Evolutionary conservation across 768 basidiomycete species (phyloP), one percentile per base, ranked within the genome.

Genomic region (Paxillus ammoniavirescens): DNA sequence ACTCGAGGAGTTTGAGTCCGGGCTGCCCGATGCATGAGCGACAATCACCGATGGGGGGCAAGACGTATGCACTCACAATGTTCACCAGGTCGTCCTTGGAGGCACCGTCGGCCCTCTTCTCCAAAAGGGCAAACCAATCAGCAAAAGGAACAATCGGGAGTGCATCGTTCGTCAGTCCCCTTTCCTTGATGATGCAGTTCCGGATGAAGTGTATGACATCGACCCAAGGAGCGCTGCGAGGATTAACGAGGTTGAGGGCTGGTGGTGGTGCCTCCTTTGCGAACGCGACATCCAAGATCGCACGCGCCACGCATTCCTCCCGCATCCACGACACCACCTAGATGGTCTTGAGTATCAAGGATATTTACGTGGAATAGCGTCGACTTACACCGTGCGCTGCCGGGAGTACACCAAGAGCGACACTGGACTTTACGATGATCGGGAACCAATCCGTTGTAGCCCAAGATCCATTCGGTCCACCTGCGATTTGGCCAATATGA

Each of bases 381-480:
- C 13, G 2, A 61, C 76, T 49, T 56, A 78, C 78, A 17, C 71
- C 70, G 1, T 58, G 49, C 0, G 66, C 61, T n/a, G 55, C 50
- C 7, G 72, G 71, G 5, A 75, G 50, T 14, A 53, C 57, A 45
- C 67, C 68, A 8, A 66, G 58, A 4, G 56, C 50, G 10, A 67
- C n/a, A 43, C 71, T 70, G 0, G 72, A 69, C 49, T 73, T 67
- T 14, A 76, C 66, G 4, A 80, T 61, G 36, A 72, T 67, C 14
- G 80, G 78, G 28, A 80, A 58, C 80, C 80, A 82, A 44, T 80
- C 77, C 0, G 64, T 72, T 3, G 69, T 65, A 3, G 69, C 70
- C 79, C 79, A 80, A 0, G 72, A 71, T 17, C 79, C 79, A 1
- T 61, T 62, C 0, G 51, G 54, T 21, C 75, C 75, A 14, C 78